Base-by-base conservation (phyloP, 768 basidiomycete species). In the Auricularia cornea region DNA sequence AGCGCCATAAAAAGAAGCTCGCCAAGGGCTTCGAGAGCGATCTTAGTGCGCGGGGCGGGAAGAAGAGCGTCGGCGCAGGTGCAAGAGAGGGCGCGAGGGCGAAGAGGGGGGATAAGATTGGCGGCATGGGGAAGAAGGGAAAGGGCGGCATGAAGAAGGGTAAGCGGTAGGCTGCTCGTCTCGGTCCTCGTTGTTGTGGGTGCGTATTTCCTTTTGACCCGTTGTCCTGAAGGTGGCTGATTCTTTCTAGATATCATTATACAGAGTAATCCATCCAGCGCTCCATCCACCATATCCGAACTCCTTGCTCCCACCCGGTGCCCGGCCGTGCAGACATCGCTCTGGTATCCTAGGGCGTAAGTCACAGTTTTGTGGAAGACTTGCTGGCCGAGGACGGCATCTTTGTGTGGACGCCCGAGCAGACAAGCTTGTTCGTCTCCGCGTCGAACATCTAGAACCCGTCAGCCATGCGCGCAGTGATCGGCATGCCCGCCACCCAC, bases 11-110 rank as follows among this genome's bases (percentile, higher is more conserved):
- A 62, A 70, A 74, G 63, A 80, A 77, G 65, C 63, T 64, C 54
- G 73, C 69, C 52, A 68, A 68, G 40, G 75, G 74, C 11, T 92
- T 92, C 72, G 84, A 84, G 41, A 79, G 73, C 60, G 89, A 92
- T 69, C 59, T 86, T 59, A 83, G 84, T 18, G 73, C 79, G 62
- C 81, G 75, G 38, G 73, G 71, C 41, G 73, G 66, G 10, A 66
- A 70, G 26, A 89, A 89, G 75, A 88, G 89, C 3, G 80, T 83
- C 28, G 78, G 84, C 65, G 83, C 87, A 71, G 82, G 81, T 48
- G 73, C 66, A 12, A 65, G 71, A n/a, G 89, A 89, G 75, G 88
- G 89, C 3, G 81, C 83, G 29, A 78, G 84, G 65, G 83, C 87
- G 35, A 86, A 83, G 71, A 87, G 84, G 71, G 82, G 81, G 16